Base-by-base conservation (phyloP, 2,329 filamentous ascomycete genomes). In the Neopestalotiopsis clavispora region DNA sequence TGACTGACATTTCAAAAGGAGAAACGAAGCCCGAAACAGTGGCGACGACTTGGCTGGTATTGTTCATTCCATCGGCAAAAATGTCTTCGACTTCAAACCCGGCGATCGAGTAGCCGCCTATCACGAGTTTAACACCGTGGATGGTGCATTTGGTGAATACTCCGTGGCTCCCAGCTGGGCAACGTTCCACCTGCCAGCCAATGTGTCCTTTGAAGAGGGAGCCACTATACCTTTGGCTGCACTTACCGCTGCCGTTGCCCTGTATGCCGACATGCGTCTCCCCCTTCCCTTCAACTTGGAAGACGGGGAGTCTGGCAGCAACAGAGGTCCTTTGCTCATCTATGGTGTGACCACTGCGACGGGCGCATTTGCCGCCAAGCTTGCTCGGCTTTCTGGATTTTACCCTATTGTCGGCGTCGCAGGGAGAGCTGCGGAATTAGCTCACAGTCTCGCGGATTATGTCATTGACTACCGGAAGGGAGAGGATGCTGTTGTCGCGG, bases 371-470 rank as follows among this genome's bases (percentile, higher is more conserved):
- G 85, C 85, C 0, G 78, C 90, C 57, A 87, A 91, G 75, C 80
- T 91, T 13, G 87, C 87, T 10, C 74, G 71, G 4, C 79, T 80
- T 5, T 84, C 83, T 69, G 86, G 88, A 73, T 87, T 91, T 69
- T 87, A 90, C 75, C 90, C 89, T 0, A 78, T 91, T 59, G 88
- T 91, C 70, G 84, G 83, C 69, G 81, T 91, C 5, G 88, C 89
- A 0, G 89, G 89, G 6, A 79, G 81, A 2, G 85, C 85, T 4
- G 76, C 76, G 6, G 73, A 82, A 1, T 86, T 85, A 71, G 87
- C 90, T 2, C 80, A 86, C 74, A 77, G 74, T 0, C 78, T 90
- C 42, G 83, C 90, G 68, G 84, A 89, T 73, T 75, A 76, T 10
- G 79, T 91, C 30, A 75, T 91, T 68, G 89, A 91, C 78, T 91